Evolutionary conservation across 2,329 filamentous ascomycete genomes (phyloP).

Genomic region (Aureobasidium sp.): DNA sequence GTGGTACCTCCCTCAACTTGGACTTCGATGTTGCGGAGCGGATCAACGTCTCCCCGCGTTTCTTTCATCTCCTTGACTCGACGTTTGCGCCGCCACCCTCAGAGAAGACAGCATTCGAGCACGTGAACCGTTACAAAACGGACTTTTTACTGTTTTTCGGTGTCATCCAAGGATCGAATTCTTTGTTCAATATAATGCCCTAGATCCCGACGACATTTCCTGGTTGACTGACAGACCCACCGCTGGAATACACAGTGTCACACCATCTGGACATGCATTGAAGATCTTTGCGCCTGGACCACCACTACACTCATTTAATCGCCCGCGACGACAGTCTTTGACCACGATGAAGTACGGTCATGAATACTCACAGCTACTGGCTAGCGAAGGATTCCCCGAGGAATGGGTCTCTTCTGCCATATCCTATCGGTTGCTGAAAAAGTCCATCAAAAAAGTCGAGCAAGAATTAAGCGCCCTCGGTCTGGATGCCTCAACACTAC

Average conservation of each 20-base stretch:
- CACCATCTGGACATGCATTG: neutral
- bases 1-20: neutral
- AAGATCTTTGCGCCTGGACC: conserved; percentile 10
- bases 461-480: conserved; percentile 62
- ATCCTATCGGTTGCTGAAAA: conserved; percentile 78
- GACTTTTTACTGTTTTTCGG: neutral
- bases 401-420: conserved; percentile 67
- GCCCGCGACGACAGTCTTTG: neutral
- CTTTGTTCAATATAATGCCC: neutral
- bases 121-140: conserved; percentile 4
- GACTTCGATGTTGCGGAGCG: neutral
- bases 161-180: neutral
- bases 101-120: neutral
- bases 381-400: conserved; percentile 64
- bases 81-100: conserved; percentile 1
- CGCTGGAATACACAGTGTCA: neutral
- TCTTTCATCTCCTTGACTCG: conserved; percentile 10
- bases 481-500: conserved; percentile 62
- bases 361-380: conserved; percentile 62
- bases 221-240: neutral
- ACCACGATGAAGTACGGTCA: conserved; percentile 75
- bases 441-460: conserved; percentile 75
- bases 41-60: conserved; percentile 1
- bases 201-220: neutral
- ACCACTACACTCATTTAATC: neutral